Evolutionary conservation across 108 stramenopile species (phyloP).

Genomic region (Fistulifera pelliculosa): DNA sequence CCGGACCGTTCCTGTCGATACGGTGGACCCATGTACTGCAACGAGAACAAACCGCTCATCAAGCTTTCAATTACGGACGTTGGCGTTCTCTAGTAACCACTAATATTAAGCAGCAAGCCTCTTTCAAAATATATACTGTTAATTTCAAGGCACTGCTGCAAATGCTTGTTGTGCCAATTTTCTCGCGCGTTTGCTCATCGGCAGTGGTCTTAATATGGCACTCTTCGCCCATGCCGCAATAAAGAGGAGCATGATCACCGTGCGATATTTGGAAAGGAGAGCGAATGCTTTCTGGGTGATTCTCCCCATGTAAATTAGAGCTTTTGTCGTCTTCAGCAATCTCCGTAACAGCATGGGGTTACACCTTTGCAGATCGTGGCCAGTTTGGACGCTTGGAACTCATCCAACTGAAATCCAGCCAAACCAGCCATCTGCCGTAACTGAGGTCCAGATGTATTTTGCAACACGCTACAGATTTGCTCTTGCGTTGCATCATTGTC

Average conservation of each 20-base stretch:
- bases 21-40: conserved; percentile 69
- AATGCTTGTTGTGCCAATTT: background rate
- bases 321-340: conserved; percentile 37
- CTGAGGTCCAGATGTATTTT: conserved; percentile 43
- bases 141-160: background rate
- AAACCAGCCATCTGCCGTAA: conserved; percentile 39
- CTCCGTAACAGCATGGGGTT: conserved; percentile 45
- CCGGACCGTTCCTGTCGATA: conserved; percentile 67
- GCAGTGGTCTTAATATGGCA: conserved; percentile 48
- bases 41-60: conserved; percentile 69
- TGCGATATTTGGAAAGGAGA: conserved; percentile 60
- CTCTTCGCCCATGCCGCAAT: conserved; percentile 56
- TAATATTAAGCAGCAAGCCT: no score
- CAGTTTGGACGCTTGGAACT: conserved; percentile 31
- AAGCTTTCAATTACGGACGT: conserved; percentile 57
- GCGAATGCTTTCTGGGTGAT: conserved; percentile 37
- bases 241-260: conserved; percentile 32
- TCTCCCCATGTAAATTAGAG: conserved; percentile 29
- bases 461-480: conserved; percentile 49
- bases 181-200: conserved; percentile 4
- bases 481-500: conserved; percentile 61
- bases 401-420: conserved; percentile 57
- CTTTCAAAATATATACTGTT: no score
- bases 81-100: conserved; percentile 40
- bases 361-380: conserved; percentile 41